phyloP scores from a whole-genome alignment of 75 land plant species.

The Ceratopteris richardii region DNA sequence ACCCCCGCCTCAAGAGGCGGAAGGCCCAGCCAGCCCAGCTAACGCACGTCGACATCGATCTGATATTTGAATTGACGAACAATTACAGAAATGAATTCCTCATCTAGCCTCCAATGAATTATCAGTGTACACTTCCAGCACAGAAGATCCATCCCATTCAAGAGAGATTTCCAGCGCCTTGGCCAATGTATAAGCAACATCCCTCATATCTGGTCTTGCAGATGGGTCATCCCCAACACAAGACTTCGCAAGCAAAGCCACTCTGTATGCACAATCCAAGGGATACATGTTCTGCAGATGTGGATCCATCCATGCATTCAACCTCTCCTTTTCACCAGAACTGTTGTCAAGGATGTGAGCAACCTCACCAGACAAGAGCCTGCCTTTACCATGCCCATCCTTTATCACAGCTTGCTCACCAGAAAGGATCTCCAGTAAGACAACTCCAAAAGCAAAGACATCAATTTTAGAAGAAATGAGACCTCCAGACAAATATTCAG shows the following conservation, averaged over 20 bases:
- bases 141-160: conserved; percentile 38
- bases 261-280: conserved; percentile 36
- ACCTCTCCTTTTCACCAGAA: conserved; percentile 24
- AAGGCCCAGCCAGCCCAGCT: no score
- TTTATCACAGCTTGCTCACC: conserved; percentile 45
- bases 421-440: conserved; percentile 74
- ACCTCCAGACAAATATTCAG: conserved; percentile 76
- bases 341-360: conserved; percentile 8
- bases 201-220: conserved; percentile 69
- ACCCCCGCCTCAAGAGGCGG: no score
- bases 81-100: no score
- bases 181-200: conserved; percentile 56
- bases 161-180: conserved; percentile 51
- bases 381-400: conserved; percentile 27
- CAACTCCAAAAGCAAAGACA: conserved; percentile 84
- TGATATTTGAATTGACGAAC: no score
- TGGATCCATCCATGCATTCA: conserved; percentile 50
- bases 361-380: conserved; percentile 28
- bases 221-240: conserved; percentile 53
- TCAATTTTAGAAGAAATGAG: conserved; percentile 70
- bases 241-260: conserved; percentile 45
- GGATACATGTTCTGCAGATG: conserved; percentile 27
- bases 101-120: no score
- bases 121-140: no score
- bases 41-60: no score